Evolutionary conservation across 352 stramenopile genomes (phyloP), one percentile per base, ranked within the genome.

Genomic region (Phytophthora pistaciae): DNA sequence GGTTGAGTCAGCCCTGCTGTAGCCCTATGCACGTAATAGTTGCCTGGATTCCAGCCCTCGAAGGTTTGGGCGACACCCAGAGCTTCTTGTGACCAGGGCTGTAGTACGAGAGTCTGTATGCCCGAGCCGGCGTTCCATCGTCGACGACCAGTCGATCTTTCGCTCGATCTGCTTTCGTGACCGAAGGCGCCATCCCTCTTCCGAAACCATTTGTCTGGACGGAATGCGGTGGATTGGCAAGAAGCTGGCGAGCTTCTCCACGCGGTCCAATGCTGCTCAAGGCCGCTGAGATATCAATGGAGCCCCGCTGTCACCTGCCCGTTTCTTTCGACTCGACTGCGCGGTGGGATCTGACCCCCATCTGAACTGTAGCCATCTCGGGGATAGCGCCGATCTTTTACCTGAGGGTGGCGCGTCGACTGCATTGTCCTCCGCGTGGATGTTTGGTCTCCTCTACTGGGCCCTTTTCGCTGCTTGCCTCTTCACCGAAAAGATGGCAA

Each of bases 141-240:
- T 55, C 9, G 36, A 38, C 21, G 11, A 11, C 8, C 40, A 56
- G 46, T 29, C 46, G 46, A 52, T 25, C n/a, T 50, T 50, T 29
- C 4, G 44, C 44, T 23, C 38, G 50, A 59, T 59, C 53, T 55
- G 29, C 61, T 56, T 42, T 46, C 21, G 65, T 13, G 29, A 54
- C 20, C 53, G 42, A 63, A 33, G 7, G 16, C 25, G 46, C 29
- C 33, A 33, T 65, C 42, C 62, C 29, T 52, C 56, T 52, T 73
- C 58, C 58, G 54, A 70, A 66, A 66, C 27, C 58, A 65, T 54
- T 36, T 69, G 33, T 69, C 71, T 75, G 70, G 38, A 27, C 50
- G 48, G 60, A 74, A 65, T 33, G 20, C 7, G 44, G 25, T 78
- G 56, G 70, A 71, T 71, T 71, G 70, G n/a, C 38, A 21, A 50